Evolutionary conservation across 2,329 filamentous ascomycete species (phyloP).

Genomic region (Aspergillus pseudoterreus): DNA sequence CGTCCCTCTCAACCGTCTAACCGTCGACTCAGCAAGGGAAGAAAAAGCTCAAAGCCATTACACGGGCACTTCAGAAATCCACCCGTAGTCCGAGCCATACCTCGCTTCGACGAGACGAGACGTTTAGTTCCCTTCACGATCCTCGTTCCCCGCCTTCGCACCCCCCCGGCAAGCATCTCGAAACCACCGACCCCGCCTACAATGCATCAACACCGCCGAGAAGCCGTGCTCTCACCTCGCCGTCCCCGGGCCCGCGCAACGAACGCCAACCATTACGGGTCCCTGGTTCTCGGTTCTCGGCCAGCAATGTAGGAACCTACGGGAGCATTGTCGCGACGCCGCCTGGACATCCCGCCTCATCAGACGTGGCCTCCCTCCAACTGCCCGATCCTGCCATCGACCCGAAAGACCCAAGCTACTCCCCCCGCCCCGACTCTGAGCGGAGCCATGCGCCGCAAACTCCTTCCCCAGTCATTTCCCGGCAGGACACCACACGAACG

Average conservation of each 20-base stretch:
- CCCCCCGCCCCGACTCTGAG: background rate
- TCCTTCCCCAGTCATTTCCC: conserved; percentile 23
- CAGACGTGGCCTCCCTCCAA: conserved; percentile 50
- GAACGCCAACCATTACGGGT: conserved; percentile 34
- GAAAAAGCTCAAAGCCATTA: conserved; percentile 84
- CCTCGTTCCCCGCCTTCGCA: conserved; percentile 16
- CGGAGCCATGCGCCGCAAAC: conserved; percentile 18
- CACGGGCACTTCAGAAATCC: conserved; percentile 63
- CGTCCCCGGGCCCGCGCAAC: conserved; percentile 36
- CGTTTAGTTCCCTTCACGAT: conserved; percentile 8
- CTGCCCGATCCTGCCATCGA: conserved; percentile 61
- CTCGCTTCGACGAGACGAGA: conserved; percentile 28
- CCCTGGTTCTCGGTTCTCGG: conserved; percentile 32
- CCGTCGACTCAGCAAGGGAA: conserved; percentile 60
- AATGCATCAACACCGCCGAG: conserved; percentile 12
- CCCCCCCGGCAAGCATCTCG: conserved; percentile 16
- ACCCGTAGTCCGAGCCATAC: conserved; percentile 50
- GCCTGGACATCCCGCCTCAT: conserved; percentile 30
- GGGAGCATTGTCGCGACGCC: conserved; percentile 62
- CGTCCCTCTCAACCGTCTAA: conserved; percentile 6
- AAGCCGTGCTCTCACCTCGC: conserved; percentile 24
- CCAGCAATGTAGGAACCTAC: conserved; percentile 48
- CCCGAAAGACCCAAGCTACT: conserved; percentile 29
- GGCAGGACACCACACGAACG: conserved; percentile 12
- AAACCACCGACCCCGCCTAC: conserved; percentile 12